Evolutionary conservation across 176 grass and related monocot species (phyloP), one percentile per base, ranked within the genome.

Genomic region (Oryza brachyantha): DNA sequence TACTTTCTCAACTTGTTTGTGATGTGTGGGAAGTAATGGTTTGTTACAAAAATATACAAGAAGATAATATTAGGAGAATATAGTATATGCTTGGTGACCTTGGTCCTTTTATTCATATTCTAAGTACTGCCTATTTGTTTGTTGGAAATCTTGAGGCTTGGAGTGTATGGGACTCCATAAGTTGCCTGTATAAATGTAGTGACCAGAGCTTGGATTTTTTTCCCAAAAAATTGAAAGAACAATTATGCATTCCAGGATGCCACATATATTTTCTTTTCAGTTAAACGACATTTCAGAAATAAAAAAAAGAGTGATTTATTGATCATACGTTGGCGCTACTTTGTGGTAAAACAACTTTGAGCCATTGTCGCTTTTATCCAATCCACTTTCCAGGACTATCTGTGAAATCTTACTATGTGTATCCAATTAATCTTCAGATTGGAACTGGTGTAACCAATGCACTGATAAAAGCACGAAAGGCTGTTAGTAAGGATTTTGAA

Each of bases 361-460:
- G 21, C 26, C 31, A 62, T 8, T 63, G 21, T 1, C 41, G 64
- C 25, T 29, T 76, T 55, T 71, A 39, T 77, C 43, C 4, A 84
- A 55, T 29, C 13, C 26, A 63, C 10, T 7, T 66, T 66, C 62
- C 54, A 74, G 74, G 21, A 52, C n/a, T 40, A 39, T 29, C 58
- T 45, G 29, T n/a, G 29, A 86, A 76, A 87, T 58, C 37, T 67
- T 84, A 73, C 58, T 34, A 21, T 39, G 7, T 42, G 28, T 83
- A 61, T 14, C 19, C n/a, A 81, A 57, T 69, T 76, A 34, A 46
- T 4, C 74, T 86, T 75, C 88, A 97, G 95, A 83, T 97, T 5
- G 95, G 95, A 40, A 94, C 92, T 38, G 92, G 85, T 64, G 87
- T 84, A 36, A 94, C 91, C 64, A 97, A 94, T 83, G 95, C 83